Base-by-base conservation (phyloP, 2,329 filamentous ascomycete genomes). In the Cadophora malorum region DNA sequence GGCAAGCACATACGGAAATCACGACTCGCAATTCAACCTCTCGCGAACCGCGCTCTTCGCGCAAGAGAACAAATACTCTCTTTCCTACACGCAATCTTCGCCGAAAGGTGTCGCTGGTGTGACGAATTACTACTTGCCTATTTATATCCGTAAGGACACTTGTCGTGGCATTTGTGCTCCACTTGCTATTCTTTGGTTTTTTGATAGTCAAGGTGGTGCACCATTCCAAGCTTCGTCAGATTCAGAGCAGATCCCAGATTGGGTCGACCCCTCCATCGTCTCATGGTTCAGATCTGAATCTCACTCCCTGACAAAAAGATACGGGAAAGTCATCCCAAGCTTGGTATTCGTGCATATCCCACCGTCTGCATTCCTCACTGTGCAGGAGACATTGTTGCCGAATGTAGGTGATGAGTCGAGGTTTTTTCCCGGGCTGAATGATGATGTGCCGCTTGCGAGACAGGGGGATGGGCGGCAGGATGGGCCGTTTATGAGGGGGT, bases 1-100 rank as follows among this genome's bases (percentile, higher is more conserved):
- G 86, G 89, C 89, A 1, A 88, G 87, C 0, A 89, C 89, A 0
- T 92, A 92, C 70, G 90, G 90, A 0, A 92, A 92, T 67, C 90
- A 93, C 72, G 90, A 93, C 71, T 83, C 84, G 58, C 79, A 86
- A 45, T 85, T 81, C 74, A 90, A 90, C 69, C 78, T 90, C 9
- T 85, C 84, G 0, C 83, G 83, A 0, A 69, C 76, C 45, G 78
- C 77, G 12, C 78, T 84, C 5, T 80, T 82, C 45, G 73, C 69
- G 0, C 75, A 79, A 7, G 83, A 85, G 69, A 78, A 75, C 53
- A 72, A 70, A n/a, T 78, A 76, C 41, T 72, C 75, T 12, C 21
- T 78, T 16, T 77, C 77, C 38, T 74, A 80, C 5, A 87, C 85
- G 0, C 77, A 79, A 14, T 79, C 80, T 2, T 82, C 81, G 71